These are phyloP conservation scores for Fusarium mexicanum DNA, from an alignment of 2,329 filamentous ascomycete species.

Conservation along the genomic window DNA sequence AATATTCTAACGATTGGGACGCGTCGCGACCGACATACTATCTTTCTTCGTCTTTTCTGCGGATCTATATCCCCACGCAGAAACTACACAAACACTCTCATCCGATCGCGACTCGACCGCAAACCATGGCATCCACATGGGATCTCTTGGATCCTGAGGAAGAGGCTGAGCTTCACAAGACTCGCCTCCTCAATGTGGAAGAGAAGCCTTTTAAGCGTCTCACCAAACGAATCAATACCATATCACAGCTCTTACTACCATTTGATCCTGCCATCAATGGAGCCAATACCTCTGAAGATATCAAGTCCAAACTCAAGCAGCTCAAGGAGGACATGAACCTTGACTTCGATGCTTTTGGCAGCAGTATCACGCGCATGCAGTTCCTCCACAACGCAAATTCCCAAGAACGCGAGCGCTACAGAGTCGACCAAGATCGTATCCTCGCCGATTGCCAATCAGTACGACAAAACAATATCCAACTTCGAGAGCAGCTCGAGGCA, in stretches of 20 bases:
- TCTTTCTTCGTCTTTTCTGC: neutral
- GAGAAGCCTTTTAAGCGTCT: constrained; percentile 92
- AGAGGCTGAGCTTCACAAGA: constrained; percentile 87
- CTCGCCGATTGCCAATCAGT: constrained; percentile 80
- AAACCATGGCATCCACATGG: constrained; percentile 59
- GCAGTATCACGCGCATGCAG: constrained; percentile 86
- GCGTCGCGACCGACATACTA: neutral
- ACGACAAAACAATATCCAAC: constrained; percentile 75
- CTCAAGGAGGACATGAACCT: constrained; percentile 86
- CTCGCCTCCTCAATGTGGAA: constrained; percentile 87
- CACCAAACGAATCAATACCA: constrained; percentile 79
- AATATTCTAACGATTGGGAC: neutral
- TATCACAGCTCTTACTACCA: constrained; percentile 65
- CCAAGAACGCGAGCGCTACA: constrained; percentile 84
- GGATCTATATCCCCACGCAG: neutral
- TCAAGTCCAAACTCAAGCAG: constrained; percentile 65
- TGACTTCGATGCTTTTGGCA: constrained; percentile 90
- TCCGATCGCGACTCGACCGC: constrained; percentile 2
- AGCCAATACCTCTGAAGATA: constrained; percentile 55
- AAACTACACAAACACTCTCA: neutral
- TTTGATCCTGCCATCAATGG: constrained; percentile 51
- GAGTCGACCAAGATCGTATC: constrained; percentile 81
- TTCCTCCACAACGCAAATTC: constrained; percentile 86
- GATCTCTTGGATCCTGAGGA: constrained; percentile 77
- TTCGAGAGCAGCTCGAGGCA: constrained; percentile 79